Evolutionary conservation across 371 early-diverging fungal species (phyloP), one percentile per base, ranked within the genome.

Genomic region (Apophysomyces trapeziformis): DNA sequence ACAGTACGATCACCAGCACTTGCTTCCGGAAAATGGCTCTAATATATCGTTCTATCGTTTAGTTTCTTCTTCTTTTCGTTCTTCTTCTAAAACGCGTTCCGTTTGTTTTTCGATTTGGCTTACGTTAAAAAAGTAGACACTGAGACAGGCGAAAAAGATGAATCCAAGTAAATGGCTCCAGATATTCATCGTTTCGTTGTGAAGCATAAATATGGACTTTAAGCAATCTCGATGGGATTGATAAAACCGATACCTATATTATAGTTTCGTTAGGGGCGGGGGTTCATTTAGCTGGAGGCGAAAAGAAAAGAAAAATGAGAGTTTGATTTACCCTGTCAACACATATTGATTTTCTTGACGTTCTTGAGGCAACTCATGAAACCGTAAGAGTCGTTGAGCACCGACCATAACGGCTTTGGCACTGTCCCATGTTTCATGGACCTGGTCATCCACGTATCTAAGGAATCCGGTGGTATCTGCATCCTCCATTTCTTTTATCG

Each of bases 151-250:
- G 64, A 89, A 83, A 18, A 87, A 82, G 37, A 89, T 57, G 47
- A 88, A 80, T 2, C 90, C 91, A 7, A 89, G 58, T 61, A 91
- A 72, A 71, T 90, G 91, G 18, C 88, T 87, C 87, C 88, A 89
- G 38, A 90, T 90, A 63, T 91, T 90, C 69, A 85, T 76, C 1
- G 91, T 90, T 72, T 91, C 90, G 38, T 91, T 91, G 66, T 91
- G 91, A 41, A 90, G 68, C 66, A 67, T 75, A 74, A 91, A 89
- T 46, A 91, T 85, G 14, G 85, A 39, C 76, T 61, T 45, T 82
- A 86, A 50, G 84, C 68, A 18, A 77, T 65, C 77, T 21, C 80
- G 68, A 18, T 80, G 79, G 18, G 74, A 77, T 16, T 82, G 76
- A 47, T 84, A 64, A 59, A 83, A 83, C 1, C 84, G 81, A 61